Evolutionary conservation across 148 eudicot genomes (phyloP).

Genomic region (Rhododendron molle): DNA sequence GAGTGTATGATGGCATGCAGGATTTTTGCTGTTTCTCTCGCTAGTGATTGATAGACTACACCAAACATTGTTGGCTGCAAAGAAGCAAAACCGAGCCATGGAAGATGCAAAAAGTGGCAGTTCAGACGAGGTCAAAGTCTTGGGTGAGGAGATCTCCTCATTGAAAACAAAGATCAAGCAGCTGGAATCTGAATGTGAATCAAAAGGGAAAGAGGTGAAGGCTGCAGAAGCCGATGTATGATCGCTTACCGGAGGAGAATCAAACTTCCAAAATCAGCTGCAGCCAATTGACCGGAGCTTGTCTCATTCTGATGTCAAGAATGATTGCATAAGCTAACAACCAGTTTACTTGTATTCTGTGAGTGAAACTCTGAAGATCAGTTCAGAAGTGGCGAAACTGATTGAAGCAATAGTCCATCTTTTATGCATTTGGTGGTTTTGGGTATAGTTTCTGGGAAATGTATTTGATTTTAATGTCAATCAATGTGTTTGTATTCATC

Average conservation of each 20-base stretch:
- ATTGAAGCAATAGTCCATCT: too few species aligned
- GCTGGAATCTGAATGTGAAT: conserved; percentile 26
- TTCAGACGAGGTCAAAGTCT: conserved; percentile 20
- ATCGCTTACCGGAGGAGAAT: conserved; percentile 27
- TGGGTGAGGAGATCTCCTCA: conserved; percentile 15
- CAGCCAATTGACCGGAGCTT: conserved; percentile 16
- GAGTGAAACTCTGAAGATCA: background rate
- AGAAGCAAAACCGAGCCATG: conserved; percentile 29
- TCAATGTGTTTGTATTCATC: too few species aligned
- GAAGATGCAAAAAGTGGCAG: conserved; percentile 25
- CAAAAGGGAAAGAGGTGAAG: conserved; percentile 26
- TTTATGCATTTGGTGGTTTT: too few species aligned
- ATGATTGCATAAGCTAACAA: background rate
- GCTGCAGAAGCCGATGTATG: conserved; percentile 26
- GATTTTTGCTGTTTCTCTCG: conserved; percentile 39
- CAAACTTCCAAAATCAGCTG: conserved; percentile 23
- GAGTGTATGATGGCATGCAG: conserved; percentile 18
- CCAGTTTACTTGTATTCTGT: background rate
- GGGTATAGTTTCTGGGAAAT: too few species aligned
- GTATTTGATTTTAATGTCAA: too few species aligned
- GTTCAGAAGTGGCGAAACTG: too few species aligned
- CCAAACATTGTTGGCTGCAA: conserved; percentile 29
- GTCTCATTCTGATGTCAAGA: conserved; percentile 20
- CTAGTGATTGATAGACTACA: conserved; percentile 40
- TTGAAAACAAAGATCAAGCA: conserved; percentile 21